Conservation (phyloP, 2,329 filamentous ascomycete genomes). For the Samsoniella hepiali region DNA sequence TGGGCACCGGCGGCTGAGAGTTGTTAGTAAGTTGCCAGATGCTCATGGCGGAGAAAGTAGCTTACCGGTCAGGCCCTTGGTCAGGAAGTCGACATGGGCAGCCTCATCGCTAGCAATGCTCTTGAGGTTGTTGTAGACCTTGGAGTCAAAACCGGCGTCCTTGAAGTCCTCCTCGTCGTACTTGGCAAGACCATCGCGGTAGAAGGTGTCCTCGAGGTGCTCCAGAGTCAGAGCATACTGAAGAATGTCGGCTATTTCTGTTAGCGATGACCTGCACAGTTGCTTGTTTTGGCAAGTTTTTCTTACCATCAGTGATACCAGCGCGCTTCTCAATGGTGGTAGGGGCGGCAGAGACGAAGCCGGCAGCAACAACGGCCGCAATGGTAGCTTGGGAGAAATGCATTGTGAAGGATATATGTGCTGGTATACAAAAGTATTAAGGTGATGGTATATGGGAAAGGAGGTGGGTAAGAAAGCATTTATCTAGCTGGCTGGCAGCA, state of each 20-base stretch:
- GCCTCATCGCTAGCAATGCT: constrained; percentile 61
- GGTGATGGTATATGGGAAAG: not conserved
- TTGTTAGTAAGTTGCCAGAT: constrained; percentile 35
- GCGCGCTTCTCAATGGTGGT: constrained; percentile 19
- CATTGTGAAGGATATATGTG: constrained; percentile 16
- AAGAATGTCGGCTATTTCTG: constrained; percentile 20
- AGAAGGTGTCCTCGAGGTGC: constrained; percentile 71
- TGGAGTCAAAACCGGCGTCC: constrained; percentile 55
- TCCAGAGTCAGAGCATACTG: constrained; percentile 63
- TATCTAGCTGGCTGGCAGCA: not conserved
- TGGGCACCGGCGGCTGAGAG: constrained; percentile 60
- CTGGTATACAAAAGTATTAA: not conserved
- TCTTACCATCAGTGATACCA: constrained; percentile 22
- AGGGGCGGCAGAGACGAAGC: constrained; percentile 21
- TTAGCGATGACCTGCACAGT: constrained; percentile 3
- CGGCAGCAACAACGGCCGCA: constrained; percentile 19
- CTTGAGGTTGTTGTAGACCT: constrained; percentile 58
- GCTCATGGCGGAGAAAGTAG: constrained; percentile 32
- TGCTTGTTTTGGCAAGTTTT: not conserved
- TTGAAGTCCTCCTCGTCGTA: constrained; percentile 64
- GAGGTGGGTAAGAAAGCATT: not conserved
- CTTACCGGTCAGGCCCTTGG: constrained; percentile 22
- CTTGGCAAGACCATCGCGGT: constrained; percentile 65
- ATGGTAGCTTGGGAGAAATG: constrained; percentile 21
- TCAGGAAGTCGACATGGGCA: constrained; percentile 37